Evolutionary conservation across 306 rosid genomes (phyloP).

Genomic region (Biancaea sappan): DNA sequence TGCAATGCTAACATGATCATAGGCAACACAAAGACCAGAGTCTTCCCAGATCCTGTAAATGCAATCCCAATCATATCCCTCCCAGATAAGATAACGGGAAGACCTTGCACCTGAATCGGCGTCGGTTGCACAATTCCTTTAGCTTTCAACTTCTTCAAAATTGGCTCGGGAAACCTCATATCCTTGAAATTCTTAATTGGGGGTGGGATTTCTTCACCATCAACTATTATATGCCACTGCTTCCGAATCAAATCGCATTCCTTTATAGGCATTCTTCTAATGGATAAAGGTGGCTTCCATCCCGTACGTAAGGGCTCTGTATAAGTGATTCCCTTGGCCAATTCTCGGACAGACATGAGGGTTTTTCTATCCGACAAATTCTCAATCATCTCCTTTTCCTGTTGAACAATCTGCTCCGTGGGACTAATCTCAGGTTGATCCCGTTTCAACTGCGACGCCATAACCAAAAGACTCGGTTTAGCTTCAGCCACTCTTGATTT

Average conservation of each 20-base stretch:
- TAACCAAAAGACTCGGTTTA: slow-evolving; percentile 80
- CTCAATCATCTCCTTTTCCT: slow-evolving; percentile 94
- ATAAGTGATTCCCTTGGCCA: slow-evolving; percentile 91
- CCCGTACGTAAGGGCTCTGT: slow-evolving; percentile 80
- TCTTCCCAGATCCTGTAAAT: slow-evolving; percentile 91
- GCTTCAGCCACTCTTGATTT: slow-evolving; percentile 58
- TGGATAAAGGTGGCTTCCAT: slow-evolving; percentile 87
- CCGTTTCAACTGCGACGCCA: slow-evolving; percentile 81
- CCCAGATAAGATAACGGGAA: slow-evolving; percentile 86
- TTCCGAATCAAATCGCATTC: slow-evolving; percentile 73
- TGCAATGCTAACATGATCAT: slow-evolving; percentile 92
- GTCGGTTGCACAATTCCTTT: slow-evolving; percentile 96
- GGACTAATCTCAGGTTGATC: slow-evolving; percentile 86
- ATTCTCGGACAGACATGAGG: slow-evolving; percentile 85
- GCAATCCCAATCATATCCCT: slow-evolving; percentile 98
- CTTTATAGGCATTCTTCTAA: slow-evolving; percentile 68
- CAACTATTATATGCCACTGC: slow-evolving; percentile 93
- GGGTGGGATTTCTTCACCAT: slow-evolving; percentile 79
- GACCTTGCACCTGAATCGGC: slow-evolving; percentile 96
- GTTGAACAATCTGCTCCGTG: slow-evolving; percentile 76
- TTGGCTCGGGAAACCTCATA: slow-evolving; percentile 87
- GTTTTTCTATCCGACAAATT: slow-evolving; percentile 81
- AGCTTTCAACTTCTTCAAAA: slow-evolving; percentile 72
- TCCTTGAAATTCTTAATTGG: slow-evolving; percentile 88
- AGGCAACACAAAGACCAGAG: slow-evolving; percentile 87